phyloP scores from a whole-genome alignment of 2,329 filamentous ascomycete species.

The Escovopsis weberi region DNA sequence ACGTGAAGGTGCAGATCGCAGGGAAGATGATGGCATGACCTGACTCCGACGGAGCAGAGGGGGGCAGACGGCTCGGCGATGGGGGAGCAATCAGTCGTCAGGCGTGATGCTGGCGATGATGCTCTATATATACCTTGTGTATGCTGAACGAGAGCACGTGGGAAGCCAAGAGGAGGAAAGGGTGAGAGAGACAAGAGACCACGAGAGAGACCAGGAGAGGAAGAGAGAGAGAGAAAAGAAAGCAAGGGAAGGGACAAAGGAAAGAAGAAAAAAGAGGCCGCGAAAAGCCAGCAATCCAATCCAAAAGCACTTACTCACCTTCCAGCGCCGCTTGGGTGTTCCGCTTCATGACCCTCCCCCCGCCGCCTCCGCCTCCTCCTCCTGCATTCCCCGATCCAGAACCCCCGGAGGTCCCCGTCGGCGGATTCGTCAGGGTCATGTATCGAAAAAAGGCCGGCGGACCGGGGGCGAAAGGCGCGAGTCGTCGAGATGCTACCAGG shows the following conservation, averaged over 20 bases:
- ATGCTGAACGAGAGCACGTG: not conserved
- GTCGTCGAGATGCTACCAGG: too few relatives aligned
- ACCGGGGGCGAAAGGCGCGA: not conserved
- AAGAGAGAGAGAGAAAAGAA: conserved; percentile 4
- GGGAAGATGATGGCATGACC: too few relatives aligned
- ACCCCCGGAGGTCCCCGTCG: conserved; percentile 32
- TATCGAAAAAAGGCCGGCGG: not conserved
- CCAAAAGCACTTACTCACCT: conserved; percentile 26
- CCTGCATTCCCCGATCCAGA: conserved; percentile 29
- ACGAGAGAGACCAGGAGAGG: not conserved
- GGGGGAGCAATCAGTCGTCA: not conserved
- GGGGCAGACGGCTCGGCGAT: not conserved
- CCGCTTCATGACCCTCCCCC: conserved; percentile 31
- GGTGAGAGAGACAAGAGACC: not conserved
- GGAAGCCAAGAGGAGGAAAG: not conserved
- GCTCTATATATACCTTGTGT: not conserved
- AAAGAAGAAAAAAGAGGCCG: conserved; percentile 1
- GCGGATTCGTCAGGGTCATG: conserved; percentile 42
- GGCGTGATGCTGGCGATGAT: not conserved
- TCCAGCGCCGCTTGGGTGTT: conserved; percentile 47
- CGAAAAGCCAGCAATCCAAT: too few relatives aligned
- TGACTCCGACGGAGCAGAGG: not conserved
- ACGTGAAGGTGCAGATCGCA: too few relatives aligned
- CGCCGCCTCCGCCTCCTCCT: conserved; percentile 18
- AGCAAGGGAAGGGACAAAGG: conserved; percentile 2